These are phyloP conservation scores for Hansenula anomala DNA, from an alignment of 1,139 yeast species.

Conservation along the genomic window DNA sequence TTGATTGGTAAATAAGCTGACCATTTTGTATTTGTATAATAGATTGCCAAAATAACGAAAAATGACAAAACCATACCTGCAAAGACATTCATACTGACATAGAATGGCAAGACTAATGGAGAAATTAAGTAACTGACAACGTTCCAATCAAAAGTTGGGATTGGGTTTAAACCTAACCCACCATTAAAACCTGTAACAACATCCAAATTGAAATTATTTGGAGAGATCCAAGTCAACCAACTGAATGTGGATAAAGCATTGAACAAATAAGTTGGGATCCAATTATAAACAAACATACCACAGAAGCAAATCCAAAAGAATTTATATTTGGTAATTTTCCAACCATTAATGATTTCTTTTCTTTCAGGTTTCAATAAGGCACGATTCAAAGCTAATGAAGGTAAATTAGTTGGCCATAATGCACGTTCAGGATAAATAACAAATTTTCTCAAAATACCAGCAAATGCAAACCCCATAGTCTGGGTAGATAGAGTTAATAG, in stretches of 20 bases:
- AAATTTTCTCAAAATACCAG: slow-evolving; percentile 54
- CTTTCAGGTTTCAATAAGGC: slow-evolving; percentile 43
- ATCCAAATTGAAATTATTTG: slow-evolving; percentile 48
- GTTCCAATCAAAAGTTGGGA: slow-evolving; percentile 51
- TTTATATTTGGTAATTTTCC: slow-evolving; percentile 43
- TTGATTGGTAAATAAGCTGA: slow-evolving; percentile 48
- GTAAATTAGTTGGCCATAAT: slow-evolving; percentile 54
- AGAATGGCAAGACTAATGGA: slow-evolving; percentile 66
- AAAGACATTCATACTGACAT: slow-evolving; percentile 47
- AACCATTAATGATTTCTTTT: slow-evolving; percentile 42
- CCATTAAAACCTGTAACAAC: slow-evolving; percentile 44
- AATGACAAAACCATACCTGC: slow-evolving; percentile 39
- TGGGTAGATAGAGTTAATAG: slow-evolving; percentile 49
- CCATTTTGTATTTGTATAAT: slow-evolving; percentile 47
- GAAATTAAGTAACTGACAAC: slow-evolving; percentile 47
- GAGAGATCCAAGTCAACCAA: slow-evolving; percentile 64
- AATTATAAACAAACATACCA: slow-evolving; percentile 44
- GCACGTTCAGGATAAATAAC: slow-evolving; percentile 52
- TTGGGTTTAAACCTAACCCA: slow-evolving; percentile 53
- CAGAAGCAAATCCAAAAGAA: slow-evolving; percentile 37
- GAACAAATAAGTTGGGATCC: slow-evolving; percentile 54
- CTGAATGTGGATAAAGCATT: slow-evolving; percentile 47
- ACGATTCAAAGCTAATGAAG: slow-evolving; percentile 50
- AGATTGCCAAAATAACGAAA: slow-evolving; percentile 40
- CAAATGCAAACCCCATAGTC: slow-evolving; percentile 58